Evolutionary conservation across 2,329 filamentous ascomycete species (phyloP).

Genomic region (Diaporthe aspalathi): DNA sequence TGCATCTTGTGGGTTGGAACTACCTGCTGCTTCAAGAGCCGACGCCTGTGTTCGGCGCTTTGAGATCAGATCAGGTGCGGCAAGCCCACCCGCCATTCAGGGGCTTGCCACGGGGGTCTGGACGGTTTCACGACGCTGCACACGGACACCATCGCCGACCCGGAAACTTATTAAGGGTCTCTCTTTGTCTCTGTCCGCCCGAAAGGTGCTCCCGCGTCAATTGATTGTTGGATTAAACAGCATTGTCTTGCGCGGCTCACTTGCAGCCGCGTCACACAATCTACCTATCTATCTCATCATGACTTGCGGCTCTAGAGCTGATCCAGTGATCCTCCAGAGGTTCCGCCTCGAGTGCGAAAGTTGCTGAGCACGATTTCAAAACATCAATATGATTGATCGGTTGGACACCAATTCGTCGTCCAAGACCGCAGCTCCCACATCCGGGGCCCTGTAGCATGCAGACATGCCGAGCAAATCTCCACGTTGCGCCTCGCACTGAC

Average conservation of each 20-base stretch:
- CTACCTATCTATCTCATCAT: not conserved
- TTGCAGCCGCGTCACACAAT: not conserved
- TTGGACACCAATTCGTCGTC: not conserved
- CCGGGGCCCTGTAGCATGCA: not conserved
- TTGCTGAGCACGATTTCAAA: not conserved
- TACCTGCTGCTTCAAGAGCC: too few relatives aligned
- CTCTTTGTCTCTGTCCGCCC: not conserved
- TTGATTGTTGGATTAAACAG: not conserved
- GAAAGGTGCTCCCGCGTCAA: not conserved
- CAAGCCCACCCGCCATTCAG: conserved; percentile 28
- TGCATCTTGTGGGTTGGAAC: too few relatives aligned
- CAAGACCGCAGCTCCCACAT: not conserved
- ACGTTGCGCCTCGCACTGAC: conserved; percentile 8
- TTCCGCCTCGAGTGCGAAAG: not conserved
- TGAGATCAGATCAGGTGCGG: not conserved
- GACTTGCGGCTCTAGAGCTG: too few relatives aligned
- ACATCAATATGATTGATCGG: not conserved
- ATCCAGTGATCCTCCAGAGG: not conserved
- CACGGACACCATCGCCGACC: conserved; percentile 30
- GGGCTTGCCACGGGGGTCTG: conserved; percentile 10
- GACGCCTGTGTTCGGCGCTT: not conserved
- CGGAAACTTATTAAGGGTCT: conserved; percentile 1
- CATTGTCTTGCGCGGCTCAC: not conserved
- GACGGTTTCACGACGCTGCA: conserved; percentile 28
- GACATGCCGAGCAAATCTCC: not conserved